Conservation (phyloP, 2,329 filamentous ascomycete genomes). For the Alternaria triticina region DNA sequence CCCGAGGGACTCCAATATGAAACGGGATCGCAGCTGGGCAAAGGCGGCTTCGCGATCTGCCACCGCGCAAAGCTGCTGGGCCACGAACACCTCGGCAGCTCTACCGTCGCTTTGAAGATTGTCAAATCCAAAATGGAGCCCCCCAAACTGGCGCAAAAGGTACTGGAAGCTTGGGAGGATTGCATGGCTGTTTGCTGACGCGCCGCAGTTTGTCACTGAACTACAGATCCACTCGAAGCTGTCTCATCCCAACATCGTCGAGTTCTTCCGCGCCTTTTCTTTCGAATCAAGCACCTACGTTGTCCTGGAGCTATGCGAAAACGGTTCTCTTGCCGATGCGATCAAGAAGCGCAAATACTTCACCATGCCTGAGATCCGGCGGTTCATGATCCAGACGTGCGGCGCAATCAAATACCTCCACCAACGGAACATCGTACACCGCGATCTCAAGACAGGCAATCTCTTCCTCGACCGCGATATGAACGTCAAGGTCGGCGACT, state of each 20-base stretch:
- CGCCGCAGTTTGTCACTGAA: conserved; percentile 72
- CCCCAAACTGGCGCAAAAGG: conserved; percentile 83
- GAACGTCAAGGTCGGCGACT: conserved; percentile 98
- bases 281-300: conserved; percentile 91
- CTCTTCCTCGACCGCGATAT: conserved; percentile 93
- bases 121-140: conserved; percentile 82
- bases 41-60: conserved; percentile 83
- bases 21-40: conserved; percentile 75
- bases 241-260: conserved; percentile 92
- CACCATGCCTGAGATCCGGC: conserved; percentile 91
- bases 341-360: conserved; percentile 89
- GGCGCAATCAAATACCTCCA: conserved; percentile 99
- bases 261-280: conserved; percentile 92
- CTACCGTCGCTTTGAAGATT: conserved; percentile 79
- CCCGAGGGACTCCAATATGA: conserved; percentile 75
- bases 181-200: conserved; percentile 26
- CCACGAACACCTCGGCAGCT: conserved; percentile 62
- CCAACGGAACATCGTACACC: conserved; percentile 91
- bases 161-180: conserved; percentile 47
- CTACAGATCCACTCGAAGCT: conserved; percentile 99
- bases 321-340: conserved; percentile 97
- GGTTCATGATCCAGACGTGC: conserved; percentile 92
- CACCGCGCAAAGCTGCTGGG: conserved; percentile 72
- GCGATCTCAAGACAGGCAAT: conserved; percentile 97
- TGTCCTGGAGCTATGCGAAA: conserved; percentile 90